Conservation (phyloP, 768 basidiomycete species). For the Dioszegia crocea region DNA sequence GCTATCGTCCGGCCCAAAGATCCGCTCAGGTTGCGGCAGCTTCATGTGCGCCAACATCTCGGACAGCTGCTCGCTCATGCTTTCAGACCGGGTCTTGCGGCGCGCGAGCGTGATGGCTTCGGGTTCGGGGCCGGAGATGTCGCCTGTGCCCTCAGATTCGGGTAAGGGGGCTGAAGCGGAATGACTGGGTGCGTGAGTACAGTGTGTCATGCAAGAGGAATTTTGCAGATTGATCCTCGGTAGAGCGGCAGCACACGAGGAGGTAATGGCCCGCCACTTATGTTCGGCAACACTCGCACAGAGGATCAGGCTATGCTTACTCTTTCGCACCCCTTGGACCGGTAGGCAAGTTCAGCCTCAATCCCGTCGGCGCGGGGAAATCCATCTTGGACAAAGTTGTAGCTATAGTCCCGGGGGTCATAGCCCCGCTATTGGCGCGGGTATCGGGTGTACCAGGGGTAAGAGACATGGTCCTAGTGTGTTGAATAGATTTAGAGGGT, state of each 20-base stretch:
- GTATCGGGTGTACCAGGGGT: conserved; percentile 24
- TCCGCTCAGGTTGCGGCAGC: conserved; percentile 47
- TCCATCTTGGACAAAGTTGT: conserved; percentile 44
- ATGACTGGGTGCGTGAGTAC: too few relatives aligned
- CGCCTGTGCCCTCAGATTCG: conserved; percentile 9
- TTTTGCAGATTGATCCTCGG: too few relatives aligned
- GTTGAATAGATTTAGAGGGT: too few relatives aligned
- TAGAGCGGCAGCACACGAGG: too few relatives aligned
- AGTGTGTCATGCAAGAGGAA: too few relatives aligned
- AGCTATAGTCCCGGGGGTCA: conserved; percentile 44
- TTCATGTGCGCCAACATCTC: conserved; percentile 43
- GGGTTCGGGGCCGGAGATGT: conserved; percentile 46
- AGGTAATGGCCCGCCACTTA: too few relatives aligned
- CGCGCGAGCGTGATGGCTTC: conserved; percentile 37
- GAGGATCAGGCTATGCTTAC: too few relatives aligned
- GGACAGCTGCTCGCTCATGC: conserved; percentile 43
- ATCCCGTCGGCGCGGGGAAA: conserved; percentile 35
- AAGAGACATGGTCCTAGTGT: conserved; percentile 19
- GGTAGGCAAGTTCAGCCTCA: conserved; percentile 24
- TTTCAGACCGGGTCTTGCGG: conserved; percentile 35
- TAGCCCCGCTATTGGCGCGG: conserved; percentile 4
- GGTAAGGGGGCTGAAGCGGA: background rate
- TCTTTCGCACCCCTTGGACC: background rate
- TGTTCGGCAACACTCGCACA: too few relatives aligned
- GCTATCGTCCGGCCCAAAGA: conserved; percentile 40